Evolutionary conservation across 1,284 basidiomycete species (phyloP), one percentile per base, ranked within the genome.

Genomic region (Flammula alnicola): DNA sequence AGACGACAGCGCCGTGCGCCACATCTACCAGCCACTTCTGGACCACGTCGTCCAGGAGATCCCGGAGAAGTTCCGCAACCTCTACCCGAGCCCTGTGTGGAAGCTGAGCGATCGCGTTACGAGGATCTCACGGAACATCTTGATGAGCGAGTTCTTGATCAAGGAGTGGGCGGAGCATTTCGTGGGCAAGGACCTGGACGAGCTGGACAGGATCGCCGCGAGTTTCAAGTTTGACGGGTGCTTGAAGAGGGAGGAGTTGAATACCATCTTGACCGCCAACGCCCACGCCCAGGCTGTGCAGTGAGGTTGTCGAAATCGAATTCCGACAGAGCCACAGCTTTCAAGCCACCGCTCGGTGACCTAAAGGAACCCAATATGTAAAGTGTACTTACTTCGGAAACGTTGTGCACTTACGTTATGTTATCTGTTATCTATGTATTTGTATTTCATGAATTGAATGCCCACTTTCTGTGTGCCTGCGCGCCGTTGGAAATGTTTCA

Each of bases 121-220:
- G 5, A 73, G 83, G 17, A 65, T 86, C 29, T 68, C 82, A 9
- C 72, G 85, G 38, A 80, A 81, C 61, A 84, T 84, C 42, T 68
- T 89, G 27, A 69, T 89, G 3, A 75, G 76, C 10, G 84, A 89
- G 65, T 84, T 80, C 61, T 66, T 89, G 51, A 76, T 83, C 27
- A 71, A 71, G 56, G 84, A 88, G 59, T 89, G 81, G 78, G 86
- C 85, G 0, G 78, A 80, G 49, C 78, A 81, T 60, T 85, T 89
- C 63, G 63, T 71, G 14, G 83, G 78, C 2, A 77, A 82, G 68
- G 58, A 62, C 36, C 62, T 69, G 47, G 58, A 49, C 11, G 61
- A 61, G 49, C 51, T 75, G 26, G 72, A 74, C 14, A 63, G 63
- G 44, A 57, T 85, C 9, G 82, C 83, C 3, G 68, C 66, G 44